Percentiles rank a stretch among this genome's conserved stretches.
Evolutionary conservation across 2,329 filamentous ascomycete genomes (phyloP).

Genomic region (Hymenoscyphus repandus): DNA sequence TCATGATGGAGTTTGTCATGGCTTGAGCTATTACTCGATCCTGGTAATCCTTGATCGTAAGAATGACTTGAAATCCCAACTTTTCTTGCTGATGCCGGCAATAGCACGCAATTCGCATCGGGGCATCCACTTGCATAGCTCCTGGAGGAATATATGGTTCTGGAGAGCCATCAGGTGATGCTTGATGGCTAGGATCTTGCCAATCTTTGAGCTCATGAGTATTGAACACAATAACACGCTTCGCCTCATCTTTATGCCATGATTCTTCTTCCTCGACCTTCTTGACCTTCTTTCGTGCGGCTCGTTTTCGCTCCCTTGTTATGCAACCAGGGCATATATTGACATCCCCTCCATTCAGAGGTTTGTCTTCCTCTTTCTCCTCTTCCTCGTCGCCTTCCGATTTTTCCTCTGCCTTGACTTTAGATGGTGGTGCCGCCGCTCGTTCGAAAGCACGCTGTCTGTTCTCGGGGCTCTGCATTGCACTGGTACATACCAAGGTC

Average conservation of each 20-base stretch:
- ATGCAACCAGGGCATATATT: constrained; percentile 91
- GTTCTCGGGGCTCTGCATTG: constrained; percentile 70
- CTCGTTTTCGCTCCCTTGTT: constrained; percentile 82
- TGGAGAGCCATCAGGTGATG: constrained; percentile 36
- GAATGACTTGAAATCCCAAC: constrained; percentile 85
- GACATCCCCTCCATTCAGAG: constrained; percentile 87
- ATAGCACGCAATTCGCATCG: constrained; percentile 96
- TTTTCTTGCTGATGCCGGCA: constrained; percentile 95
- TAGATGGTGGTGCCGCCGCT: constrained; percentile 34
- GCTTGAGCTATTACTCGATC: constrained; percentile 76
- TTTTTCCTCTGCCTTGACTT: constrained; percentile 10
- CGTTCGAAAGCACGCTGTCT: constrained; percentile 53
- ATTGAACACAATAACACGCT: constrained; percentile 86
- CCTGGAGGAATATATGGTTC: constrained; percentile 48
- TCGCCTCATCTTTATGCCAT: constrained; percentile 75
- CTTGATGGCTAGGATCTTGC: constrained; percentile 55
- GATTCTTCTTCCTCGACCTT: constrained; percentile 88
- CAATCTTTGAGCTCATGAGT: constrained; percentile 83
- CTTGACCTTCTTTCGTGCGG: constrained; percentile 87
- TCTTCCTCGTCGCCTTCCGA: constrained; percentile 31
- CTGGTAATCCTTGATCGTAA: constrained; percentile 81
- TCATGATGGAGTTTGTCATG: constrained; percentile 86
- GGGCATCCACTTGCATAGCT: constrained; percentile 73
- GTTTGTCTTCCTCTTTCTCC: constrained; percentile 52
- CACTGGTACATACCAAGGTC: constrained; percentile 85